Evolutionary conservation across 805 yeast species (phyloP).

Genomic region (Nakazawaea populi): DNA sequence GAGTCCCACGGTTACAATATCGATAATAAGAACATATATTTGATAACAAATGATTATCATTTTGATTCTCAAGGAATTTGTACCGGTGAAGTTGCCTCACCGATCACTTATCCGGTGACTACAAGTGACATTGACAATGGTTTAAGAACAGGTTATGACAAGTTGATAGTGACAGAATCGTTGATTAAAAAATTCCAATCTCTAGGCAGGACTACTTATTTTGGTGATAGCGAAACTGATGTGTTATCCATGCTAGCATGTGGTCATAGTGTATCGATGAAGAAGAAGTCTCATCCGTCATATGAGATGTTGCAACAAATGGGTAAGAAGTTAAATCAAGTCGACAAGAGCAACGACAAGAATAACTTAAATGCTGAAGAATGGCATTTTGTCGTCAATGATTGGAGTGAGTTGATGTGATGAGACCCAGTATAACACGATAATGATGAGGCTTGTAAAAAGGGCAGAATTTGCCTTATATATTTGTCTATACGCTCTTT

Average conservation of each 20-base stretch:
- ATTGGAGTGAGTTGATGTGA: constrained; percentile 19
- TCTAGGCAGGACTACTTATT: constrained; percentile 29
- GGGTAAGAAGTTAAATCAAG: not conserved
- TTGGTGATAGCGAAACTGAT: constrained; percentile 65
- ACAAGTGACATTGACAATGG: constrained; percentile 1
- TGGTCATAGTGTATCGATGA: constrained; percentile 40
- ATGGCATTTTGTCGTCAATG: constrained; percentile 10
- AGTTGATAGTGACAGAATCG: constrained; percentile 23
- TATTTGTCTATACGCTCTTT: too few species aligned
- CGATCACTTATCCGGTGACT: not conserved
- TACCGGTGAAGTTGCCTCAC: constrained; percentile 17
- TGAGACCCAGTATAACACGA: too few species aligned
- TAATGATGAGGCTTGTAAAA: too few species aligned
- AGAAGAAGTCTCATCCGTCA: constrained; percentile 18
- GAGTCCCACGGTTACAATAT: constrained; percentile 16
- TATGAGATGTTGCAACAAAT: not conserved
- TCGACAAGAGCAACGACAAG: not conserved
- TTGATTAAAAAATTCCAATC: constrained; percentile 14
- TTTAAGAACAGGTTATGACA: constrained; percentile 52
- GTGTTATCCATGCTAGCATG: constrained; percentile 42
- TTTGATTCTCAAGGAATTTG: constrained; percentile 20
- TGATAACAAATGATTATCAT: constrained; percentile 48
- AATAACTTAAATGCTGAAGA: not conserved
- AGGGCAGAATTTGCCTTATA: too few species aligned
- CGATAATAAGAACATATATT: constrained; percentile 16